Evolutionary conservation across 768 basidiomycete species (phyloP).

Genomic region (Pulveroboletus sp.): DNA sequence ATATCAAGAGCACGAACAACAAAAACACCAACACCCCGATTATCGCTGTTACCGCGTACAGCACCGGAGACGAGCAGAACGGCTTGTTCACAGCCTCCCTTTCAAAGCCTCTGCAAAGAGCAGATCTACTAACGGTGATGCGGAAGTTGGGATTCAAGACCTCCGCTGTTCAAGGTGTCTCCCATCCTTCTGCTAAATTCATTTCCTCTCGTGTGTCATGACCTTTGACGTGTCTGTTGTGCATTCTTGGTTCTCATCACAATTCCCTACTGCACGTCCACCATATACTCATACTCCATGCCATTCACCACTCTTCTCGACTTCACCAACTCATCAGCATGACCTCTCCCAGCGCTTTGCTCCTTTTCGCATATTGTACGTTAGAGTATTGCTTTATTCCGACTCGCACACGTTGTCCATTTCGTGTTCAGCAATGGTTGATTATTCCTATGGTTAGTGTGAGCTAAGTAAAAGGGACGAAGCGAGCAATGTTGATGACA

Average conservation of each 20-base stretch:
- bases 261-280: constrained; percentile 30
- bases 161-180: constrained; percentile 58
- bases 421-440: background rate
- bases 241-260: constrained; percentile 24
- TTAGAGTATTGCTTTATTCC: constrained; percentile 32
- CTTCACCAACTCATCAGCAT: constrained; percentile 29
- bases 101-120: constrained; percentile 86
- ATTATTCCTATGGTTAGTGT: background rate
- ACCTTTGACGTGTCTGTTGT: constrained; percentile 19
- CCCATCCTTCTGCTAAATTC: constrained; percentile 47
- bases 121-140: constrained; percentile 76
- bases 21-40: constrained; percentile 93
- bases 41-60: constrained; percentile 86
- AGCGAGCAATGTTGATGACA: constrained; percentile 1
- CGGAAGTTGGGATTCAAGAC: constrained; percentile 90
- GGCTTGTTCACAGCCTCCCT: constrained; percentile 78
- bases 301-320: constrained; percentile 25
- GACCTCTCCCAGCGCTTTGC: constrained; percentile 15
- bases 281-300: constrained; percentile 32
- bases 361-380: constrained; percentile 43
- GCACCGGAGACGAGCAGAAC: constrained; percentile 63
- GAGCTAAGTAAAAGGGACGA: background rate
- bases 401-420: constrained; percentile 11
- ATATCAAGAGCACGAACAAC: constrained; percentile 95
- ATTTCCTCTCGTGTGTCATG: constrained; percentile 35